Evolutionary conservation across 225 moss, liverwort and hornwort species (phyloP).

Genomic region (Rhytidiadelphus loreus): DNA sequence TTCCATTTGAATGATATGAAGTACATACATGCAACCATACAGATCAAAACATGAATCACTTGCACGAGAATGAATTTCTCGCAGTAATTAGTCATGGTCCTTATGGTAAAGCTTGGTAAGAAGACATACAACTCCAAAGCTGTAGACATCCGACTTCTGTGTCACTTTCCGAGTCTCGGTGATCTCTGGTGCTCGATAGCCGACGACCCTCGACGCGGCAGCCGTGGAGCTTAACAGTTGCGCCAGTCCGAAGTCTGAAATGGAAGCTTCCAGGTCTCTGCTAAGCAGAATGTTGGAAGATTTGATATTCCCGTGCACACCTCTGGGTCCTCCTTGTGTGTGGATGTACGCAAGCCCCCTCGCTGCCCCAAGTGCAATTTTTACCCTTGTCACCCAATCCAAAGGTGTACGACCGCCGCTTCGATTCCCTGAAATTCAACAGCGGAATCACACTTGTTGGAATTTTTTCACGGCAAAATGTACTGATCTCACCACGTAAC

Average conservation of each 20-base stretch:
- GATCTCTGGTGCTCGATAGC: constrained; percentile 79
- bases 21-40: neutral
- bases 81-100: neutral
- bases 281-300: constrained; percentile 76
- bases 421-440: constrained; percentile 40
- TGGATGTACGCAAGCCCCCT: constrained; percentile 62
- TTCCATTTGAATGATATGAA: neutral
- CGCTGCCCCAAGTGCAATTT: constrained; percentile 67
- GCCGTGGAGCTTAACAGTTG: constrained; percentile 56
- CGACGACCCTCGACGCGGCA: constrained; percentile 50
- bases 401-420: constrained; percentile 53
- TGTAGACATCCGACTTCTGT: constrained; percentile 81
- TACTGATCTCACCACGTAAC: neutral
- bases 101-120: neutral
- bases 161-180: constrained; percentile 72
- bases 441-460: neutral
- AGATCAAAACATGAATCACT: neutral
- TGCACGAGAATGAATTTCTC: neutral
- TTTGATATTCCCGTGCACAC: constrained; percentile 78
- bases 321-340: constrained; percentile 36
- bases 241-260: constrained; percentile 73
- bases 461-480: neutral
- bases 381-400: constrained; percentile 71
- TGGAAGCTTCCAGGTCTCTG: constrained; percentile 53
- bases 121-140: constrained; percentile 60